These are phyloP conservation scores for Annulohypoxylon moriforme DNA, from an alignment of 495 filamentous ascomycete species.

Conservation along the genomic window DNA sequence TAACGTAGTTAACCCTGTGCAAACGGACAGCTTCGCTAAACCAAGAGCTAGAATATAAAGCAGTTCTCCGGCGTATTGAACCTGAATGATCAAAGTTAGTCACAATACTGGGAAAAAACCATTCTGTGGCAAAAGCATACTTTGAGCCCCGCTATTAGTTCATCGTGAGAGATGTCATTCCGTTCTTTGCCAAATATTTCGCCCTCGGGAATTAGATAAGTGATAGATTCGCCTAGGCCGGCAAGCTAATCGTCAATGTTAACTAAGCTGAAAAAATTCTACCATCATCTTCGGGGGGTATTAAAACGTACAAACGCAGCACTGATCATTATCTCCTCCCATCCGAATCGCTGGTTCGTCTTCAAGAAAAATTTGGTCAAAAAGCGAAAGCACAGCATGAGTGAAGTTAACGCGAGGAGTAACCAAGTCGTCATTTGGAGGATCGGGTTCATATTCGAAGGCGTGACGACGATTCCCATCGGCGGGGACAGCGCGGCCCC, in stretches of 20 bases:
- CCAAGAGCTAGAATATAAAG: slow-evolving; percentile 43
- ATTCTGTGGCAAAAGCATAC: slow-evolving; percentile 8
- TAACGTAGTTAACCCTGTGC: slow-evolving; percentile 34
- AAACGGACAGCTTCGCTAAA: slow-evolving; percentile 43
- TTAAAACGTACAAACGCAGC: slow-evolving; percentile 41
- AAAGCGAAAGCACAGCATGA: slow-evolving; percentile 44
- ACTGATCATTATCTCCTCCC: slow-evolving; percentile 41
- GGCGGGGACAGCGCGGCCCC: slow-evolving; percentile 19
- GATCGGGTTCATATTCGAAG: slow-evolving; percentile 39
- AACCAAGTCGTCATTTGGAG: slow-evolving; percentile 47
- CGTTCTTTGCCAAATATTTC: slow-evolving; percentile 37
- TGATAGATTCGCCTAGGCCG: slow-evolving; percentile 42
- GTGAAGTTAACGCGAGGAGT: slow-evolving; percentile 39
- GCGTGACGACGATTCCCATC: slow-evolving; percentile 38
- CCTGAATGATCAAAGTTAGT: slow-evolving; percentile 28
- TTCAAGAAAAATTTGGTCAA: slow-evolving; percentile 45
- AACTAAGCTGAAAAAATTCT: slow-evolving; percentile 1
- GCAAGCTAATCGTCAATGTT: slow-evolving; percentile 32
- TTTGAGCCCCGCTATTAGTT: slow-evolving; percentile 36
- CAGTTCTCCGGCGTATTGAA: slow-evolving; percentile 41
- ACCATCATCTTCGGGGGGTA: neutral
- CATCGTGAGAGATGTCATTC: slow-evolving; percentile 25
- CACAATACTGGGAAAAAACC: neutral
- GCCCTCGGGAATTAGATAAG: slow-evolving; percentile 34
- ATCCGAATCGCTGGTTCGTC: slow-evolving; percentile 35